Percentiles rank a stretch among this genome's conserved stretches.
Evolutionary conservation across 2,329 filamentous ascomycete genomes (phyloP).

Genomic region (Phoma sp.): DNA sequence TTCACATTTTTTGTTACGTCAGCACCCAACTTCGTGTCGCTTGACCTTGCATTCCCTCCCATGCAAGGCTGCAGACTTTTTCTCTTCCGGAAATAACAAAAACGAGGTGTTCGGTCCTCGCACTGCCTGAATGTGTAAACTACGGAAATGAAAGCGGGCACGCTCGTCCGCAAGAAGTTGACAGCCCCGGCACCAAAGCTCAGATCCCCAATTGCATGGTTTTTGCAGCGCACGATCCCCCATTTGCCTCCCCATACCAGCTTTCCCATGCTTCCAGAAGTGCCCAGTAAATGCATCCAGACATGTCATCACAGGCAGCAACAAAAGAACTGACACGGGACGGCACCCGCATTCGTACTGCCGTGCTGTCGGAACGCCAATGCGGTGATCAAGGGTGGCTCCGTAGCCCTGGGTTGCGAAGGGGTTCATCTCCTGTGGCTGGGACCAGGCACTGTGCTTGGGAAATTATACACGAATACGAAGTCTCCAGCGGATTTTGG

Average conservation of each 20-base stretch:
- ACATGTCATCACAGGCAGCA: not conserved
- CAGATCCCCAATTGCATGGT: not conserved
- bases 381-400: not conserved
- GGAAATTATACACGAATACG: no score
- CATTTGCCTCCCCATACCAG: no score
- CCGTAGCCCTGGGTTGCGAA: not conserved
- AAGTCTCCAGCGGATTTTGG: no score
- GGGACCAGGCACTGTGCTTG: not conserved
- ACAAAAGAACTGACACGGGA: not conserved
- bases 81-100: not conserved
- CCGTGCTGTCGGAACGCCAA: not conserved
- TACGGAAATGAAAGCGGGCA: slow-evolving; percentile 1
- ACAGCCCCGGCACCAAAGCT: not conserved
- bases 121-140: not conserved
- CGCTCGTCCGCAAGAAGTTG: not conserved
- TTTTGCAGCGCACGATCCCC: not conserved
- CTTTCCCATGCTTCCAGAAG: no score
- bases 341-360: not conserved
- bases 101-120: not conserved
- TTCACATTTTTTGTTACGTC: not conserved
- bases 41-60: not conserved
- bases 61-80: not conserved
- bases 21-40: not conserved
- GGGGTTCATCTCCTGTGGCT: no score
- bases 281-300: not conserved